phyloP scores from a whole-genome alignment of 2,329 filamentous ascomycete genomes.

The Aureobasidium namibiae region DNA sequence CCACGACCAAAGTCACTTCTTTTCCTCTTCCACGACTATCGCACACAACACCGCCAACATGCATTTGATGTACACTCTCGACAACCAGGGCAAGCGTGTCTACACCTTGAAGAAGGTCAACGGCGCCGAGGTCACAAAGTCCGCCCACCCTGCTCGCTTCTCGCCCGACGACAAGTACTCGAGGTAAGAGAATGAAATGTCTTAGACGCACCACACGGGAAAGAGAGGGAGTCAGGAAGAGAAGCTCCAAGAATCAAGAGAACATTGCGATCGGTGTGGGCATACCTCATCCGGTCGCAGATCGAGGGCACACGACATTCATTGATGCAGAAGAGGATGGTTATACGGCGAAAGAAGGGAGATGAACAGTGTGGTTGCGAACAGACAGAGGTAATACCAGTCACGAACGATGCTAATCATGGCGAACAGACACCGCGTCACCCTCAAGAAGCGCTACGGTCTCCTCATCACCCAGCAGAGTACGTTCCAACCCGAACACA shows the following conservation, averaged over 20 bases:
- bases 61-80: constrained; percentile 82
- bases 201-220: background rate
- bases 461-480: constrained; percentile 70
- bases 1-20: background rate
- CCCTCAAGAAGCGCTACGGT: constrained; percentile 86
- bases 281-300: no score
- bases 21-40: background rate
- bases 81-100: constrained; percentile 71
- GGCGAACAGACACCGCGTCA: constrained; percentile 70
- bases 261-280: no score
- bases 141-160: constrained; percentile 90
- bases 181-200: constrained; percentile 36
- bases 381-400: background rate
- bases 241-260: no score
- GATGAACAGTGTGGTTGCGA: background rate
- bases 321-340: no score
- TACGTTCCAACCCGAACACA: background rate
- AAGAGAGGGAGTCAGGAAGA: background rate
- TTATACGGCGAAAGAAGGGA: no score
- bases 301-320: background rate
- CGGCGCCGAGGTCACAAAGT: constrained; percentile 82
- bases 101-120: constrained; percentile 92
- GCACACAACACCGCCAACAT: constrained; percentile 31
- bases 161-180: constrained; percentile 99
- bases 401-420: background rate